Evolutionary conservation across 345 rosid species (phyloP), one percentile per base, ranked within the genome.

Genomic region (Fremontodendron californicum): DNA sequence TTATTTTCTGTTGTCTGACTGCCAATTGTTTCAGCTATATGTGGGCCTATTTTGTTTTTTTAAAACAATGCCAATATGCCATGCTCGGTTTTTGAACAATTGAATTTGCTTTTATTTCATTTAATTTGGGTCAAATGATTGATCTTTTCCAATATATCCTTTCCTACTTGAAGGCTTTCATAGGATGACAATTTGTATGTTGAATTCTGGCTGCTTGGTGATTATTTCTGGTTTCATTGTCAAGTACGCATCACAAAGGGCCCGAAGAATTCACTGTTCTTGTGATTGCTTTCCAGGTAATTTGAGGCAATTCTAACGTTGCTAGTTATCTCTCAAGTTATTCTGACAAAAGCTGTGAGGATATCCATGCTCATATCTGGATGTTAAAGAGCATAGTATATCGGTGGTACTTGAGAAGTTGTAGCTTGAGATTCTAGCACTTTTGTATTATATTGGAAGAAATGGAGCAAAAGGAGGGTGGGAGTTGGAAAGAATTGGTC

Each of bases 401-500:
- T 51, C 67, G 35, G 11, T 31, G 60, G 52, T 35, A 27, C 11
- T 18, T 19, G 31, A 48, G 76, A 70, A 52, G 15, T 73, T 62
- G 72, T 48, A 68, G 65, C 13, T 78, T 75, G 40, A 54, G 31
- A 27, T 64, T 37, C 12, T 63, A 29, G 71, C 33, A 12, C 13
- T 45, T 33, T 54, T 77, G 57, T 63, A 18, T 76, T 71, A 8
- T 73, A 23, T 42, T 58, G 5, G n/a, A 60, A 21, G 40, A 63
- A 49, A 85, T 87, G 87, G 88, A 87, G 71, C 84, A 75, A 61
- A 87, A 51, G 33, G 82, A 75, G 74, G 87, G 82, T 74, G 89
- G 87, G 78, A 86, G 87, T 87, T 93, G 98, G 99, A 92, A 78
- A 85, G 88, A 90, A 35, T 61, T 93, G 88, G 90, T 88, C 80